Conservation (phyloP, 371 early-diverging fungal genomes). For the Haplosporangium sp. region DNA sequence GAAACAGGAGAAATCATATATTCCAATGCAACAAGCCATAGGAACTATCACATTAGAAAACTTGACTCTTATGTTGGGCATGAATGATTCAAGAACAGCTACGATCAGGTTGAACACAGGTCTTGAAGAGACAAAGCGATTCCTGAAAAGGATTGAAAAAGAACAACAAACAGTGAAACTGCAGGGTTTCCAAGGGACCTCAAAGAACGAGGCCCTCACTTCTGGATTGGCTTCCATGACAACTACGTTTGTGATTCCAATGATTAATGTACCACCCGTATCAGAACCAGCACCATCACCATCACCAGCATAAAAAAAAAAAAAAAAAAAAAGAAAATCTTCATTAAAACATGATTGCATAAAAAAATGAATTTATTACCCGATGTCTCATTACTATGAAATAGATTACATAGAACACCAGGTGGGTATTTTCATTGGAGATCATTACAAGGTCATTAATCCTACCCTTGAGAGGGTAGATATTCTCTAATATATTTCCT, state of each 20-base stretch:
- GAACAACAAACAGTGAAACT: slow-evolving; percentile 5
- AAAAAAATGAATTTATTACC: no score
- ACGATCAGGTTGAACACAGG: slow-evolving; percentile 14
- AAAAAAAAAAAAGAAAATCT: not conserved
- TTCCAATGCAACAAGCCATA: not conserved
- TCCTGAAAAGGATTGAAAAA: slow-evolving; percentile 8
- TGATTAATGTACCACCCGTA: not conserved
- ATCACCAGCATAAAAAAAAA: not conserved
- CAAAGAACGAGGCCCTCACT: slow-evolving; percentile 46
- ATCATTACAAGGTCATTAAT: not conserved
- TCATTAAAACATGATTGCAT: not conserved
- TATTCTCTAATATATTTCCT: not conserved
- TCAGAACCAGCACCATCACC: not conserved
- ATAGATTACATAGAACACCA: no score
- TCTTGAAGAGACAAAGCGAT: slow-evolving; percentile 11
- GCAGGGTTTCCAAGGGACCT: slow-evolving; percentile 43
- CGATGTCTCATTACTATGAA: no score
- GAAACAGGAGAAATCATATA: not conserved
- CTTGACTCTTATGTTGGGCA: slow-evolving; percentile 16
- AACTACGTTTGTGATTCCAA: slow-evolving; percentile 11
- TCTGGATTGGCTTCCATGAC: slow-evolving; percentile 36
- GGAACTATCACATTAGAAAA: slow-evolving; percentile 14
- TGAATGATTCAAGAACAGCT: slow-evolving; percentile 17
- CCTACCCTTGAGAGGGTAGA: not conserved
- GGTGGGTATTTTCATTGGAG: not conserved